Base-by-base conservation (phyloP, 345 rosid genomes). In the Raphanus sativus region DNA sequence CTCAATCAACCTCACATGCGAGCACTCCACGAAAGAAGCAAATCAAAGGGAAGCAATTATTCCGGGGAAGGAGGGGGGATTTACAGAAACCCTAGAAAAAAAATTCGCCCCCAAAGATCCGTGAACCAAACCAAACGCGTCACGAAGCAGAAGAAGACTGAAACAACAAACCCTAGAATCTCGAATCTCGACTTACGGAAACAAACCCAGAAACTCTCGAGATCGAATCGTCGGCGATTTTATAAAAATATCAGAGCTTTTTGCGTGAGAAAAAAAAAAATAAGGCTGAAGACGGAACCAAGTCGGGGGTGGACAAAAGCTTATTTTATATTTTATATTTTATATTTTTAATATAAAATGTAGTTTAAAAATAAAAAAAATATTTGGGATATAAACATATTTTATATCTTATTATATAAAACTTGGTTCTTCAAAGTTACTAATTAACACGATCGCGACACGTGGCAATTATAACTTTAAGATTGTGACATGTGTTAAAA, bases 31-130 rank as follows among this genome's bases (percentile, higher is more conserved):
- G 63, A 21, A 52, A 32, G 13, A 11, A 74, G 21, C 40, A 42
- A 33, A 72, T 63, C 56, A 1, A 21, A 67, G 25, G 69, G 62
- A 26, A 36, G 5, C 2, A 5, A 9, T 61, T 24, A 15, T 7
- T n/a, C 29, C 77, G 33, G 62, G 32, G 56, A 54, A 42, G 12
- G 52, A 11, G 34, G 74, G 28, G 21, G 28, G 42, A 17, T 15
- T 69, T 33, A 62, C 5, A 60, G 75, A 70, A 75, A 75, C 82
- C 82, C 82, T 80, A 80, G 75, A 62, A 74, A 7, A 4, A 13
- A 24, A 63, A 62, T 45, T 75, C 71, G 62, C 33, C 72, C 71
- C 72, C 62, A 30, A 79, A 63, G 75, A 74, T 38, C 77, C 75
- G 70, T 33, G 60, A 74, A 55, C 29, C 15, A 62, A 40, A 73